Evolutionary conservation across 176 grass and related monocot genomes (phyloP).

Genomic region (Urochloa ruziziensis): DNA sequence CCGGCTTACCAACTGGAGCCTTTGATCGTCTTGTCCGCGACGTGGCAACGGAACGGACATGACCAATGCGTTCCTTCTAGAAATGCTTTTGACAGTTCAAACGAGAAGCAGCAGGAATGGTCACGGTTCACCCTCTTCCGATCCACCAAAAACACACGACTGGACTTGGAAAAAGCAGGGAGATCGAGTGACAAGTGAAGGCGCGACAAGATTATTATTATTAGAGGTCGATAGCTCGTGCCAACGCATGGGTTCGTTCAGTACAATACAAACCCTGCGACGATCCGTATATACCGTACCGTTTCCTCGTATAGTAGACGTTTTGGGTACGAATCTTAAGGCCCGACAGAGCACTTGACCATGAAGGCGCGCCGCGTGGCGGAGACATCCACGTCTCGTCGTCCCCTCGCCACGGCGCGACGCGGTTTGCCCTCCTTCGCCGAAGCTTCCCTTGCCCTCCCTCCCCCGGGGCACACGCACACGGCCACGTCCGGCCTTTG

Average conservation of each 20-base stretch:
- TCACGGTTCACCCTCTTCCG: not conserved
- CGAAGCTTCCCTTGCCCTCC: slow-evolving; percentile 13
- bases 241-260: too few relatives aligned
- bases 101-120: not conserved
- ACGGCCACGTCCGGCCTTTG: not conserved
- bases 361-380: not conserved
- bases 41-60: not conserved
- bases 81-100: not conserved
- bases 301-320: too few relatives aligned
- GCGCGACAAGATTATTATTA: too few relatives aligned
- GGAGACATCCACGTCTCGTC: slow-evolving; percentile 17
- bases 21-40: not conserved
- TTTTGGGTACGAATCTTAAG: too few relatives aligned
- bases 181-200: too few relatives aligned
- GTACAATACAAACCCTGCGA: too few relatives aligned
- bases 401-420: not conserved
- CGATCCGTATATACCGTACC: too few relatives aligned
- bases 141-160: not conserved
- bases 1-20: not conserved
- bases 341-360: not conserved
- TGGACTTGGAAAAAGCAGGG: too few relatives aligned
- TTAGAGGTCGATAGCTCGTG: too few relatives aligned
- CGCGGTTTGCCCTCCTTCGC: slow-evolving; percentile 26
- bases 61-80: not conserved
- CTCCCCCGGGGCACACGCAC: not conserved